Evolutionary conservation across 2,329 filamentous ascomycete species (phyloP), one percentile per base, ranked within the genome.

Genomic region (Xylaria digitata): DNA sequence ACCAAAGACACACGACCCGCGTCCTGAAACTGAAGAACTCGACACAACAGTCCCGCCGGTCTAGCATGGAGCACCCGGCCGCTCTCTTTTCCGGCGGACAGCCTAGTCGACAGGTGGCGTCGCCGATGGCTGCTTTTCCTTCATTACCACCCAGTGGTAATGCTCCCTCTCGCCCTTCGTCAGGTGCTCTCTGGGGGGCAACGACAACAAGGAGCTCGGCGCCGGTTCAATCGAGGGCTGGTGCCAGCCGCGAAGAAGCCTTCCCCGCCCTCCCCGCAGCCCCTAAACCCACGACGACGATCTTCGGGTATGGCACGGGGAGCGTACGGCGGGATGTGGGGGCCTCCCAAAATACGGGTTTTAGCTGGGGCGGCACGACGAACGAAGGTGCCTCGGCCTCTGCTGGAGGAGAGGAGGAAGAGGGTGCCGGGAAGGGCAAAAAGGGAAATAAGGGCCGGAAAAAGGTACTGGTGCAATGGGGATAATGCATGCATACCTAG

Each of bases 221-320:
- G 11, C 65, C 71, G 21, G 32, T 68, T 15, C 71, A 65, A 53
- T 17, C 66, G 3, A n/a, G 59, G 8, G 69, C 72, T 26, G 64
- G 72, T n/a, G 63, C 67, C 30, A 75, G 75, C 34, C 79, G 77
- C 53, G 80, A 81, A 50, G 90, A 94, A 69, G 88, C 89, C 0
- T 97, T 97, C 79, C 95, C 94, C 0, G 90, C 93, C 1, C 84
- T 97, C 0, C 94, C 94, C 0, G 85, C 89, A 0, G 94, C 93
- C 1, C 86, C 92, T 0, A 97, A 90, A 74, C 86, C 87, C 2
- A 82, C 82, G 48, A 88, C 86, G 1, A 88, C 86, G 0, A 87
- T 90, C 50, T 89, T 89, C 61, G 87, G 87, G 2, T 89, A 89
- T 71, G 87, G 87, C 1, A 78, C 80, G 4, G 81, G 87, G 3